A percentile compares a stretch with the other conserved stretches of the same genome.
These are phyloP conservation scores for Phaseolus coccineus DNA, from an alignment of 331 rosid genomes.

Conservation along the genomic window DNA sequence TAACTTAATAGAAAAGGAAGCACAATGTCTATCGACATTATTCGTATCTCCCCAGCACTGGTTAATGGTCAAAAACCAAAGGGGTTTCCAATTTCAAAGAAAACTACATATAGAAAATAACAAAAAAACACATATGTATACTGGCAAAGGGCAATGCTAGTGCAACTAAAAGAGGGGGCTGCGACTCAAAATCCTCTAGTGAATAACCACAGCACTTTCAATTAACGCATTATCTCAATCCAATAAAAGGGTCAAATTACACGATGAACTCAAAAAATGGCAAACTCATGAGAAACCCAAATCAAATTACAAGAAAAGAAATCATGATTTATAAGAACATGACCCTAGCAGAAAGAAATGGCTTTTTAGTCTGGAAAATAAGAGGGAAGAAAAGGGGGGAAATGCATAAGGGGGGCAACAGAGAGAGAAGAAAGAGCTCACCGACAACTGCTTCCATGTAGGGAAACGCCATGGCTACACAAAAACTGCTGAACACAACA, in stretches of 20 bases:
- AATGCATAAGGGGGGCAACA: neutral
- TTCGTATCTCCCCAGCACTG: neutral
- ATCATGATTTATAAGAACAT: neutral
- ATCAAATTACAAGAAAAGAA: conserved; percentile 5
- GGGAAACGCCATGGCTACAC: conserved; percentile 52
- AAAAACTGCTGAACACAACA: conserved; percentile 15
- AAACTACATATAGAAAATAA: conserved; percentile 2
- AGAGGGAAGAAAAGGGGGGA: no score
- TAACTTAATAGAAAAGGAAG: neutral
- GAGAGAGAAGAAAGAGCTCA: conserved; percentile 34
- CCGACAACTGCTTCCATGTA: conserved; percentile 61
- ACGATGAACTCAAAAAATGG: conserved; percentile 14
- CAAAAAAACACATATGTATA: neutral
- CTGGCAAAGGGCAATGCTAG: neutral
- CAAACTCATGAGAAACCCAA: conserved; percentile 9
- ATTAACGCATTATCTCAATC: neutral
- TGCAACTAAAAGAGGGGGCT: neutral
- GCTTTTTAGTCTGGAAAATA: neutral
- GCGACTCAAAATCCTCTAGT: neutral
- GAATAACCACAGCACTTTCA: neutral
- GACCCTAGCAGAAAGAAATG: conserved; percentile 34
- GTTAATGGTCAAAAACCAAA: neutral
- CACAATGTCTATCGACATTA: neutral
- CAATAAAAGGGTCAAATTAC: conserved; percentile 30
- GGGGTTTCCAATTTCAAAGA: conserved; percentile 7